Base-by-base conservation (phyloP, 2,329 filamentous ascomycete species). In the Colletotrichum zoysiae region DNA sequence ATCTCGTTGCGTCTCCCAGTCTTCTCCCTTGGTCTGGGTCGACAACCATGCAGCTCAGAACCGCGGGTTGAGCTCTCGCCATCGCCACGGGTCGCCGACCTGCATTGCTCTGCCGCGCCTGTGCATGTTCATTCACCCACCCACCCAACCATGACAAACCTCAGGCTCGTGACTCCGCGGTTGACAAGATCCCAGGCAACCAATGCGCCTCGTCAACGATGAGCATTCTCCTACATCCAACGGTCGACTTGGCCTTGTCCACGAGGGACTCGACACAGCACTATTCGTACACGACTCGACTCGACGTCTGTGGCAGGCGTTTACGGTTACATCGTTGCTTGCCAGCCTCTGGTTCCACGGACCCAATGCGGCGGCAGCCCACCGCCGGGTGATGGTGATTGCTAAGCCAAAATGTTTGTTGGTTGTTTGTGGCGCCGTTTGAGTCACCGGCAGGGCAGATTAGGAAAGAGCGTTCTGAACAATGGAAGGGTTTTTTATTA, bases 21-120 rank as follows among this genome's bases (percentile, higher is more conserved):
- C 46, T 48, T 48, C 20, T 48, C 23, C 9, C 44, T 48, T n/a
- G 16, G 53, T 57, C 35, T 46, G 11, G 5, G 23, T 33, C 33
- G 7, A 18, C 18, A 56, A 30, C 23, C 23, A 42, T 56, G 33
- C 67, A 64, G 48, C 50, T 35, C 18, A 40, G 14, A 14, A 14
- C 14, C 7, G 33, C 48, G 40, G 9, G 33, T 30, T 35, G 38
- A 50, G 33, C 64, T 51, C n/a, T 23, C 40, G 40, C 40, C 53
- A 35, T 65, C 53, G 53, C 20, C 42, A 40, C 23, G 62, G 26
- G 7, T 38, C 62, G 30, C 44, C 35, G 48, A 57, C 42, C 48
- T 67, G 68, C 64, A 67, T 67, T 58, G 33, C 50, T 64, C 26
- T 70, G 68, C 50, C 57, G 64, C 57, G 48, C 35, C 51, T n/a